phyloP scores from a whole-genome alignment of 768 basidiomycete genomes.

The Rubroboletus pulcherrimus region DNA sequence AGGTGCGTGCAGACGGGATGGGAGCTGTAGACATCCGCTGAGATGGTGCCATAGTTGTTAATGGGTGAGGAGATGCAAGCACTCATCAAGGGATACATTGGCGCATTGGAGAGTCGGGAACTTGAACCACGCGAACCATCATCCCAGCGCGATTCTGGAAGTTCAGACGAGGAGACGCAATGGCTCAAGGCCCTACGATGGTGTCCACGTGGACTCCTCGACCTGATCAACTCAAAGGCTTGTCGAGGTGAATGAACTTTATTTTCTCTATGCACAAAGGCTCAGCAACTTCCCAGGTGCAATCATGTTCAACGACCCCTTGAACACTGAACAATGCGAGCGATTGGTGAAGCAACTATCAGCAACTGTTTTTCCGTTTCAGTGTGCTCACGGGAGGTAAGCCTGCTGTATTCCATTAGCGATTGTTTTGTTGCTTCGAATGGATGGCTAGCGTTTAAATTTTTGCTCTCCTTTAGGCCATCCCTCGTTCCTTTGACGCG shows the following conservation, averaged over 20 bases:
- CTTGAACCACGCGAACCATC: constrained; percentile 17
- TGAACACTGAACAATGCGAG: constrained; percentile 65
- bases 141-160: constrained; percentile 9
- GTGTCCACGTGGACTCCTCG: constrained; percentile 80
- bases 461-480: constrained; percentile 35
- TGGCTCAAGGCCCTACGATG: constrained; percentile 76
- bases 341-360: constrained; percentile 65
- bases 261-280: not conserved
- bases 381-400: constrained; percentile 93
- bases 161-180: constrained; percentile 20
- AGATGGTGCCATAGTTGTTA: constrained; percentile 45
- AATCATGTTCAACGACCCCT: constrained; percentile 92
- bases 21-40: not conserved
- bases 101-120: constrained; percentile 52
- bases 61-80: constrained; percentile 69
- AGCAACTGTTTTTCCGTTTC: constrained; percentile 80
- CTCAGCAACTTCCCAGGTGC: constrained; percentile 56
- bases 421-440: not conserved
- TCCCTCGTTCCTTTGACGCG: constrained; percentile 50
- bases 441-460: not conserved
- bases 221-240: constrained; percentile 91
- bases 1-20: constrained; percentile 36
- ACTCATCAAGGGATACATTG: constrained; percentile 70
- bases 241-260: constrained; percentile 68
- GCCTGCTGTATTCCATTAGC: not conserved